Evolutionary conservation across 2,329 filamentous ascomycete genomes (phyloP).

Genomic region (Seiridium unicorne): DNA sequence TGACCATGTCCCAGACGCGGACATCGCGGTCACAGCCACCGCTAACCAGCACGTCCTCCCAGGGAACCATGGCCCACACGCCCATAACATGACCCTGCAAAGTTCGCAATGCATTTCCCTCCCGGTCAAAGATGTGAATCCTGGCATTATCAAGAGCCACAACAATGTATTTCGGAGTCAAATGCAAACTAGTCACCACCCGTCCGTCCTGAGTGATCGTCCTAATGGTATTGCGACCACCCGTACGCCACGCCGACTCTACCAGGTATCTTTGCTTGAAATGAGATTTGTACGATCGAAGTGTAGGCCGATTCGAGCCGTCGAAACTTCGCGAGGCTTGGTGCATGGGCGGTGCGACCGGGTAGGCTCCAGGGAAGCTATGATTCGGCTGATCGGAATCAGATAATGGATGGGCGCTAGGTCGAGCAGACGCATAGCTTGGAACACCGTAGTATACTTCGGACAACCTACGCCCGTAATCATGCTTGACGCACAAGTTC

Average conservation of each 20-base stretch:
- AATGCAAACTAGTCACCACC: constrained; percentile 91
- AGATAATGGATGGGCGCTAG: constrained; percentile 28
- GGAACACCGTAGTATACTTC: constrained; percentile 40
- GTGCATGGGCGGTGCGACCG: constrained; percentile 17
- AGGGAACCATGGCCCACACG: constrained; percentile 99
- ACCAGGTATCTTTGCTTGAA: constrained; percentile 98
- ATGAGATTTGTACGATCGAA: constrained; percentile 88
- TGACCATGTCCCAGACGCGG: constrained; percentile 92
- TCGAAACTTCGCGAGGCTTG: constrained; percentile 8
- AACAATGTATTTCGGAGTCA: constrained; percentile 95
- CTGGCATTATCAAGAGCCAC: constrained; percentile 97
- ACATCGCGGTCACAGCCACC: constrained; percentile 97
- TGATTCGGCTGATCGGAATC: constrained; percentile 32
- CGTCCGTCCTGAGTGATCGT: constrained; percentile 96
- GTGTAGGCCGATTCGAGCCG: constrained; percentile 49
- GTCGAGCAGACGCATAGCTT: constrained; percentile 27
- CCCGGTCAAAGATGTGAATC: constrained; percentile 95
- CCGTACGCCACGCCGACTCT: constrained; percentile 93
- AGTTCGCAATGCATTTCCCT: constrained; percentile 84
- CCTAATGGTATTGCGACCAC: constrained; percentile 77
- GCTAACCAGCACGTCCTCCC: constrained; percentile 92
- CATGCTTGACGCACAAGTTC: constrained; percentile 92
- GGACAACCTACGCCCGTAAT: constrained; percentile 67
- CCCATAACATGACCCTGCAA: constrained; percentile 97
- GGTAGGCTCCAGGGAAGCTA: constrained; percentile 44